Conservation (phyloP, 352 stramenopile species). For the Phytophthora kernoviae region DNA sequence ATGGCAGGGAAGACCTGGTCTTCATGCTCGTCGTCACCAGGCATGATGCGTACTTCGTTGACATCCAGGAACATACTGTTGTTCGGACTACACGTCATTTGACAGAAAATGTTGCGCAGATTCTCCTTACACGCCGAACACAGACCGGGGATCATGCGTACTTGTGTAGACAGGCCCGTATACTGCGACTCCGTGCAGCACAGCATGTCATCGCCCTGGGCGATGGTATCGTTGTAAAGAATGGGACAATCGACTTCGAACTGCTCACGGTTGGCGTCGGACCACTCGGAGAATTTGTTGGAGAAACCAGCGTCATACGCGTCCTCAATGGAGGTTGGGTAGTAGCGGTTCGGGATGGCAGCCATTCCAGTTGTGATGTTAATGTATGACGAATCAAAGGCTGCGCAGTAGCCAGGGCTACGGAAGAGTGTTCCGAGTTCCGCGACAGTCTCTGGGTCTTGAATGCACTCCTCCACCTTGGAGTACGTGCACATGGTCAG, state of each 20-base stretch:
- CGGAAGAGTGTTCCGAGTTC: constrained; percentile 49
- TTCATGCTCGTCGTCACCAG: constrained; percentile 43
- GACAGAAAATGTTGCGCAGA: constrained; percentile 68
- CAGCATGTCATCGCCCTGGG: constrained; percentile 49
- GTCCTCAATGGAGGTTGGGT: constrained; percentile 51
- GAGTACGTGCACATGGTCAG: constrained; percentile 70
- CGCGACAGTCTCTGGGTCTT: constrained; percentile 36
- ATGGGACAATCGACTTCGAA: constrained; percentile 68
- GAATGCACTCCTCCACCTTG: constrained; percentile 58
- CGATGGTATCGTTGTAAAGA: constrained; percentile 63
- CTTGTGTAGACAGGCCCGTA: constrained; percentile 54
- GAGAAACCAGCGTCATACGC: constrained; percentile 49
- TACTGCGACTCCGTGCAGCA: constrained; percentile 71
- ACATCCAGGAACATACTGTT: constrained; percentile 68
- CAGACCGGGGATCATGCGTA: constrained; percentile 60
- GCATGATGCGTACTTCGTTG: constrained; percentile 56
- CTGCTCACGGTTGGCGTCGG: constrained; percentile 49
- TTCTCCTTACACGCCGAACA: constrained; percentile 69
- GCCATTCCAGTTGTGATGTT: constrained; percentile 31
- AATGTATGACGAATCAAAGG: constrained; percentile 59
- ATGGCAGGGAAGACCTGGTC: constrained; percentile 51
- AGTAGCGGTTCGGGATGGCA: constrained; percentile 60
- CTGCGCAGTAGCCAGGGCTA: constrained; percentile 47
- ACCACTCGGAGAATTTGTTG: constrained; percentile 75
- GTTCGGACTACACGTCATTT: constrained; percentile 69